Evolutionary conservation across 306 rosid genomes (phyloP).

Genomic region (Hippophae tibetana): DNA sequence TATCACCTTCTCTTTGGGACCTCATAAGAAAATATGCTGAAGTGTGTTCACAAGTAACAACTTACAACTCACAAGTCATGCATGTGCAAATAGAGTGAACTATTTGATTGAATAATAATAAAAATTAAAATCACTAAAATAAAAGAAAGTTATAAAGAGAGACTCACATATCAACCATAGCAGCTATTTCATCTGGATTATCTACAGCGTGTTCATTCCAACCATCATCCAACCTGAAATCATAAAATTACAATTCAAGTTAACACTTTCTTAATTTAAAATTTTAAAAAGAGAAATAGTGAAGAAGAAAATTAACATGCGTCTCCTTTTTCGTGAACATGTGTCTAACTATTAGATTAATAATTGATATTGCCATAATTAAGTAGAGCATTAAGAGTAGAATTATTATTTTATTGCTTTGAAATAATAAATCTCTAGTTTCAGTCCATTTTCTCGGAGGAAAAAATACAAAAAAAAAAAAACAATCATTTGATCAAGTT

Average conservation of each 20-base stretch:
- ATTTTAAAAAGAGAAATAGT: background rate
- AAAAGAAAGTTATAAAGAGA: slow-evolving; percentile 9
- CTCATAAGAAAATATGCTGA: no score
- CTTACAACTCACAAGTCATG: background rate
- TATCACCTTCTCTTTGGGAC: no score
- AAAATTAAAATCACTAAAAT: slow-evolving; percentile 1
- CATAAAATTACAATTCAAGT: background rate
- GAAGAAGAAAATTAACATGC: background rate
- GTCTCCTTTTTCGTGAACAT: no score
- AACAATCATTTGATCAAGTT: background rate
- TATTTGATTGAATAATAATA: background rate
- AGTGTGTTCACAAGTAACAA: no score
- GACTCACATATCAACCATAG: slow-evolving; percentile 69
- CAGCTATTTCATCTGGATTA: slow-evolving; percentile 79
- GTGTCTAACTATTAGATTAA: no score
- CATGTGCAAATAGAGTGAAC: background rate
- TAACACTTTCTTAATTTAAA: background rate
- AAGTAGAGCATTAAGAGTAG: no score
- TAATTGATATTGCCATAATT: no score
- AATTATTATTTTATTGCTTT: no score
- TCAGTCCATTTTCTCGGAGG: no score
- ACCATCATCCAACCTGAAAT: slow-evolving; percentile 38
- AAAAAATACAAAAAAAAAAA: no score
- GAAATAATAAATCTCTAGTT: no score
- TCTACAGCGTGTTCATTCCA: slow-evolving; percentile 64